These are phyloP conservation scores for Globisporangium orthogonon DNA, from an alignment of 352 stramenopile species.

Conservation along the genomic window DNA sequence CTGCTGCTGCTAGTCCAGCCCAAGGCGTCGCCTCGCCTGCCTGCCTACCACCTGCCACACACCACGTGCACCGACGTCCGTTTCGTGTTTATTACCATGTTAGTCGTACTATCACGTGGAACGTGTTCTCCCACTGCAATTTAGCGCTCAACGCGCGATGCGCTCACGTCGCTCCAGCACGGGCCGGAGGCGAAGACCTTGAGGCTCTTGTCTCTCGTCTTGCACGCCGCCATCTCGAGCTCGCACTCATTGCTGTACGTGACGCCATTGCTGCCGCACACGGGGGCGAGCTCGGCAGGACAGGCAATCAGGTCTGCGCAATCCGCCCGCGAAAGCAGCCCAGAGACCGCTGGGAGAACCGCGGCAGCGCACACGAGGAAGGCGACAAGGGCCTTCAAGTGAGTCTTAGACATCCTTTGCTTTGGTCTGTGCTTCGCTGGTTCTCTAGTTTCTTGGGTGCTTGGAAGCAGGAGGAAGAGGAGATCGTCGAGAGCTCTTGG, in stretches of 20 bases:
- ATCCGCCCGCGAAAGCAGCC: neutral
- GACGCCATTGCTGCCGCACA: slow-evolving; percentile 16
- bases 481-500: too few species aligned
- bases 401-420: neutral
- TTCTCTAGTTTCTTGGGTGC: neutral
- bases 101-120: too few species aligned
- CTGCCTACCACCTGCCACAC: too few species aligned
- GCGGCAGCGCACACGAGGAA: neutral
- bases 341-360: neutral
- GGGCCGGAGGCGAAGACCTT: neutral
- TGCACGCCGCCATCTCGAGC: slow-evolving; percentile 11
- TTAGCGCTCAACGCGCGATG: too few species aligned
- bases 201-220: slow-evolving; percentile 3
- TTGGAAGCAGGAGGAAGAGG: too few species aligned
- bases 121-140: neutral
- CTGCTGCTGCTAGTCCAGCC: too few species aligned
- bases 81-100: too few species aligned
- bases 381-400: neutral
- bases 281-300: slow-evolving; percentile 3
- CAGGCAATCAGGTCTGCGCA: slow-evolving; percentile 4
- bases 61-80: too few species aligned
- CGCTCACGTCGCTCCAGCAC: slow-evolving; percentile 1
- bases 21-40: too few species aligned
- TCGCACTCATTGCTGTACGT: slow-evolving; percentile 19
- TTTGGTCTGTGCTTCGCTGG: neutral